A percentile compares a stretch with the other conserved stretches of the same genome.
Evolutionary conservation across 805 yeast genomes (phyloP).

Genomic region (Candida hispaniensis): DNA sequence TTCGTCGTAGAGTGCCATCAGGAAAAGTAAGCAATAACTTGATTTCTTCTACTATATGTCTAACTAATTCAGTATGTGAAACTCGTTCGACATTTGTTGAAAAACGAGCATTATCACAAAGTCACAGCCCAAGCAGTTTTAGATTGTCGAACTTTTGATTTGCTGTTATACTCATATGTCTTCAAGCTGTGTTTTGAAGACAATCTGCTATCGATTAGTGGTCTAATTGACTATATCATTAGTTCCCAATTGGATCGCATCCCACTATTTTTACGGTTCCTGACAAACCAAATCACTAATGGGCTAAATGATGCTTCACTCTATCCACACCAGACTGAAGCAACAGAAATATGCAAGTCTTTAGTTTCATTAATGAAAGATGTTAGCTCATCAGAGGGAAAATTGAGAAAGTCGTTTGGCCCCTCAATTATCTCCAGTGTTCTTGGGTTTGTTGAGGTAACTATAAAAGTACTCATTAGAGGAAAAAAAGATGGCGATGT

Average conservation of each 20-base stretch:
- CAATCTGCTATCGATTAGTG: slow-evolving; percentile 1
- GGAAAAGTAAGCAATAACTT: slow-evolving; percentile 7
- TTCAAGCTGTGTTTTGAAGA: slow-evolving; percentile 13
- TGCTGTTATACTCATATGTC: slow-evolving; percentile 9
- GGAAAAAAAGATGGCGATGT: too few relatives aligned
- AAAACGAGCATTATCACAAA: slow-evolving; percentile 6
- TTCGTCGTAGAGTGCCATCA: slow-evolving; percentile 9
- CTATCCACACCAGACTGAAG: too few relatives aligned
- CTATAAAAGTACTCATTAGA: slow-evolving; percentile 17
- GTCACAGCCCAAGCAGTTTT: slow-evolving; percentile 11
- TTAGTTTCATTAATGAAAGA: slow-evolving; percentile 14
- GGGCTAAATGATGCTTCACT: too few relatives aligned
- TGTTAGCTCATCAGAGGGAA: slow-evolving; percentile 8
- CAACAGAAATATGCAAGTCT: too few relatives aligned
- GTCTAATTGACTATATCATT: background rate
- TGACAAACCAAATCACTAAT: background rate
- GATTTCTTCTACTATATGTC: background rate
- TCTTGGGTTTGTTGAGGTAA: slow-evolving; percentile 4
- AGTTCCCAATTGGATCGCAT: background rate
- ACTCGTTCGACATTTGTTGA: slow-evolving; percentile 10
- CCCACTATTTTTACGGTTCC: background rate
- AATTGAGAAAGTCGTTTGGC: slow-evolving; percentile 5
- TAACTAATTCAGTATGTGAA: slow-evolving; percentile 14
- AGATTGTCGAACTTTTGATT: slow-evolving; percentile 7
- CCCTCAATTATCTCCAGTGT: slow-evolving; percentile 3